Evolutionary conservation across 108 stramenopile genomes (phyloP).

Genomic region (Nitzschia sp.): DNA sequence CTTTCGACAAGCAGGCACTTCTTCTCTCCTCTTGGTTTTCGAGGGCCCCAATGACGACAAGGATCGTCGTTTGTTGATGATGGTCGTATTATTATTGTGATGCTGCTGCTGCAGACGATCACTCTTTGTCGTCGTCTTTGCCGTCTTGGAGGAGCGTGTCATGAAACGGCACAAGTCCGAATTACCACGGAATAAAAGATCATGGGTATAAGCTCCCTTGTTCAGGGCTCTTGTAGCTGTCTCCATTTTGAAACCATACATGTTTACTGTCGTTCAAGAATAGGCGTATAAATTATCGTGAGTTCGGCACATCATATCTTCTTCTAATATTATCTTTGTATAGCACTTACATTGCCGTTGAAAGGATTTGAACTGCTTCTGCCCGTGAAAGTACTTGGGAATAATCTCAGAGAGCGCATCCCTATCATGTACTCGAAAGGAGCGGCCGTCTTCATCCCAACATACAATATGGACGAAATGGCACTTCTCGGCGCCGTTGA

Average conservation of each 20-base stretch:
- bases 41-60: neutral
- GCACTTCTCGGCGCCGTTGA: conserved; percentile 41
- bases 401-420: conserved; percentile 46
- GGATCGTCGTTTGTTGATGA: neutral
- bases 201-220: conserved; percentile 23
- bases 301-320: neutral
- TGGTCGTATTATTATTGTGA: neutral
- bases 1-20: neutral
- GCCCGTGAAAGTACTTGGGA: conserved; percentile 74
- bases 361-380: conserved; percentile 75
- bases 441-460: conserved; percentile 55
- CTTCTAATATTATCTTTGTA: neutral
- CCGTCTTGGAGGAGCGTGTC: conserved; percentile 12
- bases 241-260: conserved; percentile 12
- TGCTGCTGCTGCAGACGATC: neutral
- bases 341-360: conserved; percentile 63
- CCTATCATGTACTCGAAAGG: conserved; percentile 52
- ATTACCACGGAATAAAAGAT: conserved; percentile 21
- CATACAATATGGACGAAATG: conserved; percentile 51
- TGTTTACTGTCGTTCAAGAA: conserved; percentile 13
- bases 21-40: too few relatives aligned
- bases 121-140: neutral
- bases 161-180: conserved; percentile 20
- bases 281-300: neutral
- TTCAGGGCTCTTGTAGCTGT: neutral